Evolutionary conservation across 352 stramenopile genomes (phyloP), one percentile per base, ranked within the genome.

Genomic region (Phytophthora gonapodyides): DNA sequence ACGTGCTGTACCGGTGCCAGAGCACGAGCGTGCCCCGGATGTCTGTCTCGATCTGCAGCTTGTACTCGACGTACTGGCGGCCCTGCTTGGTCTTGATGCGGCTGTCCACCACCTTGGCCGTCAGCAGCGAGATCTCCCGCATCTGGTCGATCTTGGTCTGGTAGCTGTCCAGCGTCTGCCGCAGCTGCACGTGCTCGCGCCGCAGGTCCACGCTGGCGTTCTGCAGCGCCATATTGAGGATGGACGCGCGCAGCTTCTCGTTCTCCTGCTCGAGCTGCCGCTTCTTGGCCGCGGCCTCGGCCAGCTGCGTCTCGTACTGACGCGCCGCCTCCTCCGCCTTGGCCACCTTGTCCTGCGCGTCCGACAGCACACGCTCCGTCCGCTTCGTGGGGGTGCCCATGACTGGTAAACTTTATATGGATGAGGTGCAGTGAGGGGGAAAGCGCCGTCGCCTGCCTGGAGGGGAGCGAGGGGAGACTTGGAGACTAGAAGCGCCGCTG

Each of bases 121-220:
- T 84, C 56, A 95, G 78, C 58, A 95, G 67, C 57, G 86, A 92
- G 58, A 94, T 92, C 64, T 94, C 84, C 55, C 84, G 71, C 82
- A 93, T 92, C 60, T 91, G 84, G 67, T 93, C 85, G 66, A 95
- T 92, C 71, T 95, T 95, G 71, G 67, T 87, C 78, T 95, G 84
- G 69, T 91, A 92, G 71, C 84, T 93, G 58, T 93, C 82, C 13
- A 94, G 73, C 40, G 84, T 93, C 73, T 95, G 86, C 9, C 84
- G 83, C 48, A 95, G 69, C 66, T 93, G 84, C 60, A 89, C 76
- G 50, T 95, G 83, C 58, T 95, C 86, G 31, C 84, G 84, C 24
- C 84, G 82, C 37, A 93, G 67, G 57, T 95, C 86, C 12, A 84
- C 74, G 67, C 77, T 93, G 19, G 86, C 86, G 57, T 90, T 84